Evolutionary conservation across 1,139 yeast genomes (phyloP).

Genomic region (Saccharomyces hybrid): DNA sequence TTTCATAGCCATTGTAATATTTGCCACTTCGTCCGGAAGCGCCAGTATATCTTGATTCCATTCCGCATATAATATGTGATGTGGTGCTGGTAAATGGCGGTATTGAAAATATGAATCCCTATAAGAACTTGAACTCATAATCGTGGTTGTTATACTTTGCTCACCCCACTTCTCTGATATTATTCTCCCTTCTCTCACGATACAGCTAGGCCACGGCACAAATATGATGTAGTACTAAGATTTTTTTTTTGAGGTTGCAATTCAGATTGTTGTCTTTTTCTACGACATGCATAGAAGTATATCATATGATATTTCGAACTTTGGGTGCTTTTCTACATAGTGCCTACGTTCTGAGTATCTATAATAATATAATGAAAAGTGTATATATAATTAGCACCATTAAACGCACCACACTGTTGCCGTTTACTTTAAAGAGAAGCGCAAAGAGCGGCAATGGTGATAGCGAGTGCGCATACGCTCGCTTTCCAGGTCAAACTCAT

Average conservation of each 20-base stretch:
- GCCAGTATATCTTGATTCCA: slow-evolving; percentile 25
- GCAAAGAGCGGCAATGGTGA: neutral
- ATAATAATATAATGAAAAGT: neutral
- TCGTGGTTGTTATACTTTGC: neutral
- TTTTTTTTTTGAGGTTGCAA: neutral
- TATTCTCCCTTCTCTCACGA: neutral
- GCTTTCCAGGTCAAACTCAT: neutral
- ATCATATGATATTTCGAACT: neutral
- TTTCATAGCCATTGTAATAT: neutral
- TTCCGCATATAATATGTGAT: slow-evolving; percentile 21
- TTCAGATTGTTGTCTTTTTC: neutral
- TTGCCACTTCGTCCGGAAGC: slow-evolving; percentile 17
- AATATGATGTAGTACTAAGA: neutral
- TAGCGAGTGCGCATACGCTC: neutral
- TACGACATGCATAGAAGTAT: neutral
- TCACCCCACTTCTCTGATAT: neutral
- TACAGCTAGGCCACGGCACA: neutral
- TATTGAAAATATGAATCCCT: slow-evolving; percentile 19
- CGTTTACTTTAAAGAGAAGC: neutral
- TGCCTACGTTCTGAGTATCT: neutral
- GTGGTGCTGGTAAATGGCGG: slow-evolving; percentile 15
- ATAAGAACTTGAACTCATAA: slow-evolving; percentile 9
- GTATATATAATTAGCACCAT: neutral
- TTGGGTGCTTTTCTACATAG: neutral
- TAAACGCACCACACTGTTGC: neutral